Evolutionary conservation across 768 basidiomycete species (phyloP), one percentile per base, ranked within the genome.

Genomic region (Goffeauzyma gilvescens): DNA sequence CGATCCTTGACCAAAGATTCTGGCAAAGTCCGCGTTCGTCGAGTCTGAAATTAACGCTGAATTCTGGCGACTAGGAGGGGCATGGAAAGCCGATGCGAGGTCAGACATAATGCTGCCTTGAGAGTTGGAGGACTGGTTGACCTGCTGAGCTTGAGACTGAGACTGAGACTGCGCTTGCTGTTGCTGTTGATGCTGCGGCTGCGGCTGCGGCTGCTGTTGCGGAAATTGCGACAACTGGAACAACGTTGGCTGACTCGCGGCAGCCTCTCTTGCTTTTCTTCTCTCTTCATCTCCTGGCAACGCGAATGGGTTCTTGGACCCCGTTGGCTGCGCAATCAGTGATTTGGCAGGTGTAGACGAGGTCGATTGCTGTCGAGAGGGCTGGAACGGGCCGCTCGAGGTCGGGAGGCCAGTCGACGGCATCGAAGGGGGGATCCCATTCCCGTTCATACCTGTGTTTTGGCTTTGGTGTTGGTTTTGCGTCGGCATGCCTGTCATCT

Each of bases 271-370:
- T 10, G 31, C 8, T 18, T 35, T 31, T 20, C 44, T 44, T 10
- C 31, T 31, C 26, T 42, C 24, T 1, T 48, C 31, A 8, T 63
- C 69, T 5, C 72, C 68, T 4, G 81, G 74, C 23, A 75, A 73
- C 5, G 86, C 89, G 50, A 98, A 98, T 3, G 93, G 93, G 70
- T 98, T 98, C 52, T 75, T 77, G 6, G 84, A 83, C 21, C 93
- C 90, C 3, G 93, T 98, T 59, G 80, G 76, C 60, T 96, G 89
- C 5, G 86, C 71, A 53, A 75, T 77, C 21, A 95, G 71, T 6
- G 76, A 75, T 54, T 78, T 75, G 2, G 71, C 68, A 3, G 46
- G 46, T 21, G 34, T 41, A n/a, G 20, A 14, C 23, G 21, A 41
- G 25, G 22, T 23, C 33, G 45, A 38, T 12, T 23, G 18, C 18